A percentile compares a stretch with the other conserved stretches of the same genome.
Evolutionary conservation across 306 rosid species (phyloP).

Genomic region (Prunus mongolica): DNA sequence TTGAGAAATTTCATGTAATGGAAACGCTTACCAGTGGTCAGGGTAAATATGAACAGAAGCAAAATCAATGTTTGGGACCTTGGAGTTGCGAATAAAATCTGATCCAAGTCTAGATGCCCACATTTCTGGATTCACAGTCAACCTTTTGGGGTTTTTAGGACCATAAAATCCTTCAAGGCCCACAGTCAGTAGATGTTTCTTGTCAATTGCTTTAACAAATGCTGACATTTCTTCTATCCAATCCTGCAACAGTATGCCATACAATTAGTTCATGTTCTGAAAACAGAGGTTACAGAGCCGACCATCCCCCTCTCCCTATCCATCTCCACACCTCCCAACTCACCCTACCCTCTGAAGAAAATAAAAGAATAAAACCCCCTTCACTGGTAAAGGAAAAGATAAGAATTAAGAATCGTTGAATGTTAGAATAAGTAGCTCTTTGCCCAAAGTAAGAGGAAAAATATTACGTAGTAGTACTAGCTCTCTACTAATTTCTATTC

Average conservation of each 20-base stretch:
- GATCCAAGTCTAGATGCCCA: conserved; percentile 97
- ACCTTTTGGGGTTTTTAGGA: conserved; percentile 66
- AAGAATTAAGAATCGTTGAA: neutral
- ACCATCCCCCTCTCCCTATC: neutral
- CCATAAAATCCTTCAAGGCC: conserved; percentile 98
- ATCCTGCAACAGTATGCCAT: conserved; percentile 50
- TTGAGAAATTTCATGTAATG: neutral
- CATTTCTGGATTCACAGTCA: conserved; percentile 71
- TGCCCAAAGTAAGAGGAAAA: neutral
- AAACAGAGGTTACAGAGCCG: neutral
- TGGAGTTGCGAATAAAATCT: conserved; percentile 86
- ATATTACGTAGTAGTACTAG: neutral
- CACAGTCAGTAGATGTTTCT: conserved; percentile 80
- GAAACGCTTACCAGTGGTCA: conserved; percentile 78
- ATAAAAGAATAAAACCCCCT: neutral
- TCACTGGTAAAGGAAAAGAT: neutral
- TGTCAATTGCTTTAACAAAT: conserved; percentile 80
- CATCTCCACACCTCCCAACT: neutral
- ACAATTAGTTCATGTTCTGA: conserved; percentile 16
- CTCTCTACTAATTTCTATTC: neutral
- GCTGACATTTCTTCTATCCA: conserved; percentile 98
- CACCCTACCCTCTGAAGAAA: neutral
- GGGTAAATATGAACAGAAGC: conserved; percentile 92
- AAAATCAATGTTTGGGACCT: conserved; percentile 60
- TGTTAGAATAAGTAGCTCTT: neutral